Base-by-base conservation (phyloP, 768 basidiomycete genomes). In the Paxillus rubicundulus region DNA sequence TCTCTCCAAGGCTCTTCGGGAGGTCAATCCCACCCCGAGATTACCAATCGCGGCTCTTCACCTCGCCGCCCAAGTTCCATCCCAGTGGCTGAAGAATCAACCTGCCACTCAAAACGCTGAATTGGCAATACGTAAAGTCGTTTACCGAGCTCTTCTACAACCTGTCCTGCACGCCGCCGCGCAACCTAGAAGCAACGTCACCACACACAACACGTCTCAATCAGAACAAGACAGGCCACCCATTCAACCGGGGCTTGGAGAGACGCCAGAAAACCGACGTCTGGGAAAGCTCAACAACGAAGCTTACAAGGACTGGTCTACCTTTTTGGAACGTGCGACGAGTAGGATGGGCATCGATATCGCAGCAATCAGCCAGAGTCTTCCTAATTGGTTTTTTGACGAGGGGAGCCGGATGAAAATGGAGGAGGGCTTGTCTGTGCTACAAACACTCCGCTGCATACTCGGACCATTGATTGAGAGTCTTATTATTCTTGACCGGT, bases 51-150 rank as follows among this genome's bases (percentile, higher is more conserved):
- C 80, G 2, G 62, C 76, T 5, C 75, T 80, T 44, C 87, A 89
- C 52, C 79, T 90, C 28, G 88, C 89, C 1, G 77, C 88, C 0
- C 89, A 91, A 58, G 74, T 83, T 1, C 89, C 88, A 0, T 66
- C 74, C 12, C 74, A 81, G 44, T 91, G 89, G 89, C 61, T 76
- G 12, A 70, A 69, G 34, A 67, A 69, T 9, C 63, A 69, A 34
- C 63, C 54, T 12, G 57, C 73, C 9, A 54, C 60, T 24, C 64
- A 66, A 3, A 63, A 69, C 3, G 75, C 81, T 27, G 63, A 70
- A n/a, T 71, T 86, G 2, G 77, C 86, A 3, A 67, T 85, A 41
- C 77, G 82, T 17, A 90, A 90, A 63, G 80, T 89, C 42, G 79
- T 82, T 10, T 91, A 85, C 78, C 77, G 89, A 10, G 87, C 87